Conservation (phyloP, 768 basidiomycete species). For the Coprinopsis cinerea region DNA sequence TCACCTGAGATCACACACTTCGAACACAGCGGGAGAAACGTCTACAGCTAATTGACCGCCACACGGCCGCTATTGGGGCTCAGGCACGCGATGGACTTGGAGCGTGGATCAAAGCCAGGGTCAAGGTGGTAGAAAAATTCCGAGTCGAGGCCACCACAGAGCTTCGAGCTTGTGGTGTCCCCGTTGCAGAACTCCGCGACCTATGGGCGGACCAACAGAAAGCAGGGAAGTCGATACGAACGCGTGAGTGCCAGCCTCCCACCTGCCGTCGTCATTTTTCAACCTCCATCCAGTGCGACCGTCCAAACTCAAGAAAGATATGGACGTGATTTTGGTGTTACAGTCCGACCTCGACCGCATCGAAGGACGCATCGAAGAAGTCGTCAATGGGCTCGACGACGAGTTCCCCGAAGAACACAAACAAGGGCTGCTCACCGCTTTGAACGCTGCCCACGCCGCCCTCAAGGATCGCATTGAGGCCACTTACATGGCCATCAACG, state of each 20-base stretch:
- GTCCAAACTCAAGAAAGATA: slow-evolving; percentile 27
- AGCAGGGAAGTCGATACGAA: neutral
- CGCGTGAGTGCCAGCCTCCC: slow-evolving; percentile 16
- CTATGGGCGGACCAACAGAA: neutral
- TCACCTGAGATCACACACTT: too few species aligned
- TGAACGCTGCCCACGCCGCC: slow-evolving; percentile 17
- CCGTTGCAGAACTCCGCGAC: neutral
- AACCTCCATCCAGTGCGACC: too few species aligned
- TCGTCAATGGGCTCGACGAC: slow-evolving; percentile 8
- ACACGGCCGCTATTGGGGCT: neutral
- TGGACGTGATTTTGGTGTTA: slow-evolving; percentile 24
- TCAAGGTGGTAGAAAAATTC: neutral
- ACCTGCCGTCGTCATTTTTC: too few species aligned
- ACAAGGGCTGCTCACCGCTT: slow-evolving; percentile 12
- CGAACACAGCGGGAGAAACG: slow-evolving; percentile 19
- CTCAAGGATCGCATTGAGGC: slow-evolving; percentile 22
- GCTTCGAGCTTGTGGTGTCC: neutral
- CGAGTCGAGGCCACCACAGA: neutral
- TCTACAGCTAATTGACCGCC: slow-evolving; percentile 29
- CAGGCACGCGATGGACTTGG: neutral
- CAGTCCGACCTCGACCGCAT: slow-evolving; percentile 21
- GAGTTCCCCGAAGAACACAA: neutral
- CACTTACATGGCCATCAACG: slow-evolving; percentile 29
- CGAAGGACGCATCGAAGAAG: slow-evolving; percentile 17
- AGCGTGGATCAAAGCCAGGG: neutral